Evolutionary conservation across 169 alveolate genomes (phyloP).

Genomic region (Eimeria mitis): DNA sequence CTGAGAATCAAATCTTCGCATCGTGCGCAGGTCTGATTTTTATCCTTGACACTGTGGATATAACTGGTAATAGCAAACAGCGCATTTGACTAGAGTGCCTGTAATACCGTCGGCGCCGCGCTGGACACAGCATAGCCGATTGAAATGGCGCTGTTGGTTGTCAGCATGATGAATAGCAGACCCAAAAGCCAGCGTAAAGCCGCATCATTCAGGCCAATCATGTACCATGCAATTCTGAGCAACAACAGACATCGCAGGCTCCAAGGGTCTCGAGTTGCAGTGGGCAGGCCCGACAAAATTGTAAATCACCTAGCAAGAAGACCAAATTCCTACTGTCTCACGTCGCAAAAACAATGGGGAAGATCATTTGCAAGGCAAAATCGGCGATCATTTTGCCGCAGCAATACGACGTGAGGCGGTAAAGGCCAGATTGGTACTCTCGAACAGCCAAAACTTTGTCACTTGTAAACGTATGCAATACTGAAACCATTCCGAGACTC

Average conservation of each 20-base stretch:
- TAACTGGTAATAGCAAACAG: neutral
- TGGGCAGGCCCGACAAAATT: neutral
- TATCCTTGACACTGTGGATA: neutral
- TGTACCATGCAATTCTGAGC: conserved; percentile 79
- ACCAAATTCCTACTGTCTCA: conserved; percentile 11
- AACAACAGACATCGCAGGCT: neutral
- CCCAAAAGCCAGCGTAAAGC: conserved; percentile 75
- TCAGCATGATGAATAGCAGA: conserved; percentile 60
- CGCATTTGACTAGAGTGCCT: neutral
- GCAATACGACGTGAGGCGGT: conserved; percentile 76
- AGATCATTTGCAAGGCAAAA: conserved; percentile 69
- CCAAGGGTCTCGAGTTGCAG: neutral
- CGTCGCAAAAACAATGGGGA: conserved; percentile 81
- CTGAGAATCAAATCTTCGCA: neutral
- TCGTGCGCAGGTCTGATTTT: neutral
- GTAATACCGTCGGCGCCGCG: conserved; percentile 77
- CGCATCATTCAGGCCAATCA: conserved; percentile 79
- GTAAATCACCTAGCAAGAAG: neutral
- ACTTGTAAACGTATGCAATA: conserved; percentile 79
- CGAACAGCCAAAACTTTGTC: conserved; percentile 79
- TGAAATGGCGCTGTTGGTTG: conserved; percentile 80
- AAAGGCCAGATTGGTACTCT: conserved; percentile 80
- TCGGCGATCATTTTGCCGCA: conserved; percentile 80
- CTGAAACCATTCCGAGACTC: conserved; percentile 76
- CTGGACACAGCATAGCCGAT: conserved; percentile 80